Base-by-base conservation (phyloP, 2,329 filamentous ascomycete species). In the Pseudogymnoascus sp. region DNA sequence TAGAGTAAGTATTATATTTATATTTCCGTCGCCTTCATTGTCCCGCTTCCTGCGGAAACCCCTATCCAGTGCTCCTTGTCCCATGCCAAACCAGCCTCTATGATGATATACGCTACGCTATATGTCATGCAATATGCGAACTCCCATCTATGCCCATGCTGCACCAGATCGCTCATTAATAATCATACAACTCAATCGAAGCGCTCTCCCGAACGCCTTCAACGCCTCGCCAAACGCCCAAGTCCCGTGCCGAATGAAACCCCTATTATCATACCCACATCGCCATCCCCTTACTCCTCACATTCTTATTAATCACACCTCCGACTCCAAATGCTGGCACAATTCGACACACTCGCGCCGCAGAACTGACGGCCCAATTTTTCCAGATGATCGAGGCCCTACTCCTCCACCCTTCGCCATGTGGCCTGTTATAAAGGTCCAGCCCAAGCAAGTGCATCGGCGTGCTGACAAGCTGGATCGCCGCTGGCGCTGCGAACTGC, bases 301-400 rank as follows among this genome's bases (percentile, higher is more conserved):
- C 79, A 70, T 88, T 86, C 63, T 81, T 81, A 75, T 96, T 96
- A 9, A 94, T 88, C 9, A 96, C 90, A 0, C 92, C 92, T 0
- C 92, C 92, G 10, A 96, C 81, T 1, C 92, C 92, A 78, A 93
- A 96, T 0, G 92, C 92, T 15, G 92, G 92, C 2, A 96, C 82
- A 68, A 96, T 96, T 70, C 92, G 82, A 64, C 88, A 88, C 74
- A 96, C 88, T 61, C 92, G 78, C 27, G 92, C 92, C 62, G 83
- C 75, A 31, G 85, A 84, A 72, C 88, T 93, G 65, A 87, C 81
- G 15, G 81, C 76, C 86, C 91, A 96, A 71, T 95, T 91, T 66
- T 83, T 80, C 62, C 82, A 78, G n/a, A 96, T 84, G 60, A 84
- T 81, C 0, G 74, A 71, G 72, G 83, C 82, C n/a, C 92, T 78